These are phyloP conservation scores for Penicillium freii DNA, from an alignment of 2,329 filamentous ascomycete genomes.

Conservation along the genomic window DNA sequence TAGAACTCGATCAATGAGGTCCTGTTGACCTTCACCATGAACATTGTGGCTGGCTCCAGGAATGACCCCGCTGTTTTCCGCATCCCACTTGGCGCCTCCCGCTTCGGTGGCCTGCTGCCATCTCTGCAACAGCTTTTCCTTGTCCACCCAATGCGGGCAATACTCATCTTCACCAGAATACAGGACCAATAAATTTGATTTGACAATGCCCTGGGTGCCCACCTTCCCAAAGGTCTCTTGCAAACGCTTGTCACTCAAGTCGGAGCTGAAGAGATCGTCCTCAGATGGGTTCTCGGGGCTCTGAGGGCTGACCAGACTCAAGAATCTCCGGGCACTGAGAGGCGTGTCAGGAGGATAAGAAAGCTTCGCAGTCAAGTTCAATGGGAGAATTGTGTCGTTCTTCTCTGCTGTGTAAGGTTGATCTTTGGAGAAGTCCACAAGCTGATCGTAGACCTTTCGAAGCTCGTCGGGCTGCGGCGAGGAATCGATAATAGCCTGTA, in stretches of 20 bases:
- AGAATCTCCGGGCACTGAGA: constrained; percentile 57
- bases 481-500: constrained; percentile 37
- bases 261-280: constrained; percentile 86
- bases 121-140: constrained; percentile 42
- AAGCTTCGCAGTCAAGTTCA: constrained; percentile 34
- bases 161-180: constrained; percentile 50
- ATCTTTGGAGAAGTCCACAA: constrained; percentile 35
- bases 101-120: constrained; percentile 45
- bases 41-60: constrained; percentile 51
- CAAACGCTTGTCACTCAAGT: constrained; percentile 62
- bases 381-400: constrained; percentile 34
- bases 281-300: constrained; percentile 61
- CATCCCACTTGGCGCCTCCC: constrained; percentile 46
- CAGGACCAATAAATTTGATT: constrained; percentile 43
- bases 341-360: constrained; percentile 41
- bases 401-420: constrained; percentile 26
- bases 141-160: constrained; percentile 46
- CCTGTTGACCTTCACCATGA: constrained; percentile 49
- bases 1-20: constrained; percentile 37
- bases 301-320: constrained; percentile 54
- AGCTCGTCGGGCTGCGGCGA: constrained; percentile 18
- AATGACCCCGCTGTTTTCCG: constrained; percentile 50
- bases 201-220: constrained; percentile 36
- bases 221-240: constrained; percentile 62
- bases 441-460: constrained; percentile 32